Evolutionary conservation across 192 early-diverging fungal genomes (phyloP).

Genomic region (Entomortierella lignicola): DNA sequence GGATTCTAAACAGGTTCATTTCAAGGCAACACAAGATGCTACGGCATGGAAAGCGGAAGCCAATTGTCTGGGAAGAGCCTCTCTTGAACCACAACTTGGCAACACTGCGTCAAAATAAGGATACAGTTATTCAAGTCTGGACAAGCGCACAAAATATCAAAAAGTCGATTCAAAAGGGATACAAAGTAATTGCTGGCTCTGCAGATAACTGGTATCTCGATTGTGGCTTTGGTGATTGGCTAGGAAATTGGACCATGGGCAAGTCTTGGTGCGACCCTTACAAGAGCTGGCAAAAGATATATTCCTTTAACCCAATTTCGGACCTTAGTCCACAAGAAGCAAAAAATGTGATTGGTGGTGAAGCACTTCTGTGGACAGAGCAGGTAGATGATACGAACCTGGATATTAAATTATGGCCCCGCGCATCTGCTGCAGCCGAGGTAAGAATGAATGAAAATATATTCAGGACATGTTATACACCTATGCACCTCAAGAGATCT

Average conservation of each 20-base stretch:
- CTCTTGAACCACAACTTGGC: slow-evolving; percentile 63
- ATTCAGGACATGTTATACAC: too few relatives aligned
- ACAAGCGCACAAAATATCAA: slow-evolving; percentile 68
- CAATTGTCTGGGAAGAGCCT: slow-evolving; percentile 86
- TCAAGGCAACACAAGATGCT: slow-evolving; percentile 61
- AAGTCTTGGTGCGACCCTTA: slow-evolving; percentile 71
- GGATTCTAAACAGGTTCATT: slow-evolving; percentile 58
- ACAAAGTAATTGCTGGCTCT: slow-evolving; percentile 74
- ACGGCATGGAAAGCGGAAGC: slow-evolving; percentile 57
- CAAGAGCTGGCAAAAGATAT: slow-evolving; percentile 80
- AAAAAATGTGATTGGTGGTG: slow-evolving; percentile 75
- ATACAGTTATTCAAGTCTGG: slow-evolving; percentile 79
- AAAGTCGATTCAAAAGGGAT: slow-evolving; percentile 69
- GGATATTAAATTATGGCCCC: slow-evolving; percentile 79
- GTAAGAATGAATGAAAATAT: slow-evolving; percentile 30
- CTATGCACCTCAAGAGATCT: not conserved
- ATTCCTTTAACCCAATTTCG: slow-evolving; percentile 74
- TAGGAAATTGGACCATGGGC: slow-evolving; percentile 53
- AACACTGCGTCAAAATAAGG: slow-evolving; percentile 62
- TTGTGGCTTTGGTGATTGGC: slow-evolving; percentile 82
- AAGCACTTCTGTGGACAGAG: slow-evolving; percentile 81
- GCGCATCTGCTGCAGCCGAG: slow-evolving; percentile 77
- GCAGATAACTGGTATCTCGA: slow-evolving; percentile 82
- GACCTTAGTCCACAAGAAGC: slow-evolving; percentile 63
- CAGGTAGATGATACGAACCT: slow-evolving; percentile 74